Base-by-base conservation (phyloP, 352 stramenopile genomes). In the Plasmopara halstedii region DNA sequence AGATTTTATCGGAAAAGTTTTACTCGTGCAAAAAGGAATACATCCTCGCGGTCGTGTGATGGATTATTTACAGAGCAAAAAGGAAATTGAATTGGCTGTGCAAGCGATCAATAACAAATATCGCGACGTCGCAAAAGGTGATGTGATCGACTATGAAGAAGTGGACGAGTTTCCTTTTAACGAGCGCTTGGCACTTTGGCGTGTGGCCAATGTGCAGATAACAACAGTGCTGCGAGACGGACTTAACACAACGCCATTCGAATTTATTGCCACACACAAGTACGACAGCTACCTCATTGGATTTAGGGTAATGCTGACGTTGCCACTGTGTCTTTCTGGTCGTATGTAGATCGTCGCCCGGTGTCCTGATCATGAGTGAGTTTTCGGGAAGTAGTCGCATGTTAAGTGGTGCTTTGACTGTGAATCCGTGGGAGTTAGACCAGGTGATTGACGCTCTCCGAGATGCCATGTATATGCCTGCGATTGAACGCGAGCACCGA, bases 381-480 rank as follows among this genome's bases (percentile, higher is more conserved):
- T 99, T 99, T 56, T 95, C 94, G 1, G 93, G 84, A 18, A 97
- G 86, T 51, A 98, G 92, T 45, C 78, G 96, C 13, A 69, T 99
- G 2, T 81, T 99, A 42, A 87, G 90, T 45, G 96, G 96, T 3
- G 90, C 94, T 3, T 46, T 99, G 14, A 95, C 92, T 8, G 88
- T 99, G 9, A 99, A 99, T 56, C 96, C 96, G 1, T 99, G 95
- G 95, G 96, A 98, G 57, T 53, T 95, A 2, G 79, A 87, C 43
- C 70, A 90, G 43, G 64, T 90, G 0, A 84, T 84, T 23, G 70
- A 88, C 14, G 66, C 69, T 2, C 61, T 90, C 13, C 75, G 72
- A 11, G 67, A 86, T 47, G 79, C 79, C 0, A 63, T 90, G 25
- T 86, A 83, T 32, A 90, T 90, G 76, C 53, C 73, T 1, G 49